phyloP scores from a whole-genome alignment of 345 rosid genomes.

The Populus alba region DNA sequence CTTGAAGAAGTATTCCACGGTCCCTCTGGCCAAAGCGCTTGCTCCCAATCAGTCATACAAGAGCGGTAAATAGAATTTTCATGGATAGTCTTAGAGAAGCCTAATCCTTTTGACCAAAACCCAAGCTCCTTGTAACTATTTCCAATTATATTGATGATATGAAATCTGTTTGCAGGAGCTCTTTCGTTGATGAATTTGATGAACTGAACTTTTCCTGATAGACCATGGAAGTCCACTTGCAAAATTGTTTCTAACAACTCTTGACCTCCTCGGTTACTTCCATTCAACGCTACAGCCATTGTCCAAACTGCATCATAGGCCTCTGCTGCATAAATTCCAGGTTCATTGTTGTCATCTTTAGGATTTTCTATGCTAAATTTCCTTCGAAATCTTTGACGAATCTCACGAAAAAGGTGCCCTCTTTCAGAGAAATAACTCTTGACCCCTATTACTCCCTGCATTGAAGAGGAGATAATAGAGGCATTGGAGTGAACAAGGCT shows the following conservation, averaged over 20 bases:
- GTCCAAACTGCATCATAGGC: constrained; percentile 23
- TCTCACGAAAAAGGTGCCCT: neutral
- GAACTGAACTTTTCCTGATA: constrained; percentile 14
- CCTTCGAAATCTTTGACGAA: constrained; percentile 5
- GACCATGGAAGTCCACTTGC: constrained; percentile 10
- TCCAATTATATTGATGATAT: constrained; percentile 24
- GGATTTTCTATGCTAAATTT: constrained; percentile 11
- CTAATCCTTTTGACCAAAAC: constrained; percentile 24
- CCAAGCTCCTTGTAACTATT: constrained; percentile 20
- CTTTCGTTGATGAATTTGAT: constrained; percentile 1
- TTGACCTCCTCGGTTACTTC: neutral
- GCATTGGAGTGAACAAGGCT: constrained; percentile 13
- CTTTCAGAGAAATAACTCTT: constrained; percentile 6
- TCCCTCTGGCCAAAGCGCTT: constrained; percentile 24
- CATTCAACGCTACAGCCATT: constrained; percentile 15
- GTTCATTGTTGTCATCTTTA: constrained; percentile 17
- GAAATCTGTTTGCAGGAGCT: neutral
- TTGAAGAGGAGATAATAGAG: constrained; percentile 8
- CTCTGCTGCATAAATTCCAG: constrained; percentile 16
- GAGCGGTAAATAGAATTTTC: neutral
- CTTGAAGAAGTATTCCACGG: constrained; percentile 9
- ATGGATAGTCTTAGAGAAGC: constrained; percentile 14
- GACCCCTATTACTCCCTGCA: constrained; percentile 31
- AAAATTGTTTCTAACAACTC: constrained; percentile 8
- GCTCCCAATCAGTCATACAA: constrained; percentile 19